Conservation (phyloP, 2,329 filamentous ascomycete species). For the Fusarium sp. region DNA sequence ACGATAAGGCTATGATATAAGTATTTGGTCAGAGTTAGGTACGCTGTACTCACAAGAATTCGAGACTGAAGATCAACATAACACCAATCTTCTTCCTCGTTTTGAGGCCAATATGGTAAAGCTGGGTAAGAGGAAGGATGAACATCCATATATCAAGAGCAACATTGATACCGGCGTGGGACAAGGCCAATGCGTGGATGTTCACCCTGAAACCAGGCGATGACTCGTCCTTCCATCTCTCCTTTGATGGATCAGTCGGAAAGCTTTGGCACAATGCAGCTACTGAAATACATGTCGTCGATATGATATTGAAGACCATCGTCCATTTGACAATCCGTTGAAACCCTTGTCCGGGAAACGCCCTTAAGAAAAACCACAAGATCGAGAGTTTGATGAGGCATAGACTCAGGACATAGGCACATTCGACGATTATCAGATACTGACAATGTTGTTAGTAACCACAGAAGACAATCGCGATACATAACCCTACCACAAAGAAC, state of each 20-base stretch:
- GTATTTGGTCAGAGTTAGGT: accelerated
- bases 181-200: background rate
- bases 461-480: accelerated
- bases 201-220: background rate
- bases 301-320: background rate
- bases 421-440: background rate
- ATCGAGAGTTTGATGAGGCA: background rate
- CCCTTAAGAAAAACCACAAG: background rate
- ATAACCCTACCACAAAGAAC: background rate
- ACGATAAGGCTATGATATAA: background rate
- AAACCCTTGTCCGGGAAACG: background rate
- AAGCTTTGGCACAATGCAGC: background rate
- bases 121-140: background rate
- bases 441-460: accelerated
- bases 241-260: background rate
- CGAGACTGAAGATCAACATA: constrained; percentile 5
- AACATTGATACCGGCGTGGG: background rate
- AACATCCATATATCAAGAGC: constrained; percentile 19
- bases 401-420: background rate
- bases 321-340: background rate
- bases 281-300: background rate
- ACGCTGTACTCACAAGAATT: background rate
- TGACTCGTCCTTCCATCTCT: background rate
- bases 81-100: background rate
- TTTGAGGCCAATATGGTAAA: background rate